A percentile compares a stretch with the other conserved stretches of the same genome.
These are phyloP conservation scores for Erodium moschatum DNA, from an alignment of 441 rosid species.

Conservation along the genomic window DNA sequence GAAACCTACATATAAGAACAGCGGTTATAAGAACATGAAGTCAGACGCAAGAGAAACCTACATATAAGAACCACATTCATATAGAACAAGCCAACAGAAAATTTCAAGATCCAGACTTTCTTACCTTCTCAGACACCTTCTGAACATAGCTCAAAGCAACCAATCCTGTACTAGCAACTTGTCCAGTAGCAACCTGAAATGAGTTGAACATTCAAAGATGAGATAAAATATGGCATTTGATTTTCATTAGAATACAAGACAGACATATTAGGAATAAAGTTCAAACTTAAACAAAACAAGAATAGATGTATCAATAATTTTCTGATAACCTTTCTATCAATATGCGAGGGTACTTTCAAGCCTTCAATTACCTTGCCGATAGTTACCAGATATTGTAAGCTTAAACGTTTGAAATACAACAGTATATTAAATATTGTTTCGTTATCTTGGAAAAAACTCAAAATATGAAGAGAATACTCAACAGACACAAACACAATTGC, in stretches of 20 bases:
- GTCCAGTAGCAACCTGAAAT: conserved; percentile 67
- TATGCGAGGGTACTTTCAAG: neutral
- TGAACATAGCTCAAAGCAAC: conserved; percentile 81
- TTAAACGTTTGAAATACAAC: neutral
- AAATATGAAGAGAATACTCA: neutral
- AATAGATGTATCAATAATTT: neutral
- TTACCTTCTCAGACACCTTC: conserved; percentile 92
- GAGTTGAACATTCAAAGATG: too few species aligned
- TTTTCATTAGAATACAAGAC: neutral
- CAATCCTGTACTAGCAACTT: conserved; percentile 92
- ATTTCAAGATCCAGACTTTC: neutral
- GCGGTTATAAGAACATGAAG: neutral
- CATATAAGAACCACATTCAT: conserved; percentile 11
- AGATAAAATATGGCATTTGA: neutral
- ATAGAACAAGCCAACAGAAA: conserved; percentile 4
- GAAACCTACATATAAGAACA: conserved; percentile 50
- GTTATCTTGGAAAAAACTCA: neutral
- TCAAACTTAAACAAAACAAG: neutral
- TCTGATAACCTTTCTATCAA: neutral
- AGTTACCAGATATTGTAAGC: neutral
- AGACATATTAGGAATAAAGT: neutral
- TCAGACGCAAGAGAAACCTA: conserved; percentile 95
- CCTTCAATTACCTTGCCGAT: neutral
- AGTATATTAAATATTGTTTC: neutral
- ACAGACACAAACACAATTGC: neutral